Percentiles rank a stretch among this genome's conserved stretches.
phyloP scores from a whole-genome alignment of 495 filamentous ascomycete genomes.

The Opeltia flavorubescens region DNA sequence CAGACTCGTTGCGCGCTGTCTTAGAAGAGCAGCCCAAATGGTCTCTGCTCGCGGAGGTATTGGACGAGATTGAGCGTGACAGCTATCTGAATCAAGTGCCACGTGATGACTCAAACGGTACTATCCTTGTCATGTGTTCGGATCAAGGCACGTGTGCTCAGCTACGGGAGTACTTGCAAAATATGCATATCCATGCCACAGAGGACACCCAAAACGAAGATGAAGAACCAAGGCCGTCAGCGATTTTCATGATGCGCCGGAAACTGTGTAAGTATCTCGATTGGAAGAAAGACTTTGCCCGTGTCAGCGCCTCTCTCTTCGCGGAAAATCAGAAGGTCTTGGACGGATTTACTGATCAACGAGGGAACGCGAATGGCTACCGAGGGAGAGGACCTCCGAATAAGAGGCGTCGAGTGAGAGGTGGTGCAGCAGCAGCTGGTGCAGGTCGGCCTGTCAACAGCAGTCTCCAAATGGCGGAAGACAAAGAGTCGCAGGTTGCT shows the following conservation, averaged over 20 bases:
- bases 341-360: constrained; percentile 31
- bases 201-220: constrained; percentile 28
- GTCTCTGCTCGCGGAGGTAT: constrained; percentile 67
- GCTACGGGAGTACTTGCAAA: constrained; percentile 78
- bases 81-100: constrained; percentile 64
- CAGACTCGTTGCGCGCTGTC: constrained; percentile 67
- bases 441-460: constrained; percentile 45
- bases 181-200: constrained; percentile 66
- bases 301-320: constrained; percentile 62
- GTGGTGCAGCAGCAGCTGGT: constrained; percentile 49
- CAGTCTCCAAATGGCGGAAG: constrained; percentile 63
- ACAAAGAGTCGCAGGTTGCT: constrained; percentile 61
- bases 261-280: constrained; percentile 76
- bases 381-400: constrained; percentile 60
- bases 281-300: constrained; percentile 84
- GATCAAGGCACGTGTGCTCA: constrained; percentile 81
- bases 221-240: constrained; percentile 46
- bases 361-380: constrained; percentile 25
- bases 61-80: constrained; percentile 89
- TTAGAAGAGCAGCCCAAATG: constrained; percentile 94
- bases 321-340: constrained; percentile 68
- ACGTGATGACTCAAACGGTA: constrained; percentile 76
- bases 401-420: constrained; percentile 80
- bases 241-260: constrained; percentile 74
- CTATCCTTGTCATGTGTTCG: constrained; percentile 88